Conservation (phyloP, 2,329 filamentous ascomycete genomes). For the Gremmenia infestans region DNA sequence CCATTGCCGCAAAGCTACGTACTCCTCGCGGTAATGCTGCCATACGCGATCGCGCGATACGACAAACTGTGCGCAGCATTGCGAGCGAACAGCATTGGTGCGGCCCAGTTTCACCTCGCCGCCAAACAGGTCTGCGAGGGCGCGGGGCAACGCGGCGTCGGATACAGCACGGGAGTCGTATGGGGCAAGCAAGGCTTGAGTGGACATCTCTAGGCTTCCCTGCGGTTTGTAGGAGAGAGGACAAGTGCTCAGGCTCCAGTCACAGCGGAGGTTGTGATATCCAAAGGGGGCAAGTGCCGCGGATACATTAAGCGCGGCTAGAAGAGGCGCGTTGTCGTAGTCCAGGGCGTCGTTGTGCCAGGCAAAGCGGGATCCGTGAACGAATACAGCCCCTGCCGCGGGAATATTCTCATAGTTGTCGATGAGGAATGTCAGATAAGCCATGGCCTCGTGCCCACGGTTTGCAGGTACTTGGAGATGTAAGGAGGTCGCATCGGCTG, state of each 20-base stretch:
- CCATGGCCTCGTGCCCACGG: constrained; percentile 42
- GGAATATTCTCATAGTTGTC: constrained; percentile 41
- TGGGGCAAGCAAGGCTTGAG: constrained; percentile 36
- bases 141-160: constrained; percentile 34
- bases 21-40: constrained; percentile 45
- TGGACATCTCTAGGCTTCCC: constrained; percentile 36
- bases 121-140: constrained; percentile 34
- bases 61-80: constrained; percentile 54
- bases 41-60: constrained; percentile 44
- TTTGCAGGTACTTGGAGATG: constrained; percentile 42
- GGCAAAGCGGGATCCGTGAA: constrained; percentile 39
- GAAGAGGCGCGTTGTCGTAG: constrained; percentile 41
- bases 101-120: constrained; percentile 36
- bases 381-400: constrained; percentile 35
- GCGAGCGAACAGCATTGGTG: constrained; percentile 39
- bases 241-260: constrained; percentile 43
- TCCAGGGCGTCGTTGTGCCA: constrained; percentile 41
- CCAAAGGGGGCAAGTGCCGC: constrained; percentile 35
- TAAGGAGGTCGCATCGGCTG: constrained; percentile 22
- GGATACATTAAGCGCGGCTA: constrained; percentile 35
- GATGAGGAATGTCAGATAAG: constrained; percentile 42
- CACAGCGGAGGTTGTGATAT: constrained; percentile 46
- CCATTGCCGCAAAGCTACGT: constrained; percentile 50
- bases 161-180: constrained; percentile 39
- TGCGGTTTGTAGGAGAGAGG: constrained; percentile 33